Percentiles rank a stretch among this genome's conserved stretches.
phyloP scores from a whole-genome alignment of 202 grass and related monocot species.

The Elaeis oleifera region DNA sequence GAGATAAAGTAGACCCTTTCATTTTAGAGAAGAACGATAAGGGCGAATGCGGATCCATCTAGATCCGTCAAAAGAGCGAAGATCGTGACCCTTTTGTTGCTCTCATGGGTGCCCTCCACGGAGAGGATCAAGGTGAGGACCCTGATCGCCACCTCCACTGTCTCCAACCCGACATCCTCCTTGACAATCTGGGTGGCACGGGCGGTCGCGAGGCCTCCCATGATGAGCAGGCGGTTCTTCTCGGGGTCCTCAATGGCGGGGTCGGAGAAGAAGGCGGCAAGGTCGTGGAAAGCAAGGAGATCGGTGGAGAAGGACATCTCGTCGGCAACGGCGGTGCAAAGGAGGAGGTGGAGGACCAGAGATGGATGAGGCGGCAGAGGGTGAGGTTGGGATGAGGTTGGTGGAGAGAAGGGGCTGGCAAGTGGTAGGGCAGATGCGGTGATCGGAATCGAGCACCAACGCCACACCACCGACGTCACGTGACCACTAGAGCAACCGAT shows the following conservation, averaged over 20 bases:
- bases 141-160: slow-evolving; percentile 32
- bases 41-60: slow-evolving; percentile 16
- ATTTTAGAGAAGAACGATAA: slow-evolving; percentile 19
- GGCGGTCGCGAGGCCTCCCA: no score
- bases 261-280: no score
- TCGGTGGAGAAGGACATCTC: no score
- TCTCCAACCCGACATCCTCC: neutral
- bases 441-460: neutral
- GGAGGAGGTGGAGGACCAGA: slow-evolving; percentile 6
- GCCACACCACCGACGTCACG: no score
- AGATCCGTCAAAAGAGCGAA: slow-evolving; percentile 29
- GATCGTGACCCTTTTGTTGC: slow-evolving; percentile 26
- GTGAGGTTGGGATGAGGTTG: slow-evolving; percentile 12
- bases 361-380: slow-evolving; percentile 21
- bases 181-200: no score
- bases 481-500: no score
- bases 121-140: slow-evolving; percentile 36
- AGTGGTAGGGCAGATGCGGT: slow-evolving; percentile 8
- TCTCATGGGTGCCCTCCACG: slow-evolving; percentile 19
- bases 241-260: no score
- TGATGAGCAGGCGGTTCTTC: no score
- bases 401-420: neutral
- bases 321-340: neutral
- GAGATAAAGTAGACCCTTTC: no score
- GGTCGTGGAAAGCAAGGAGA: no score